Evolutionary conservation across 441 rosid species (phyloP).

Genomic region (Populus hybrid): DNA sequence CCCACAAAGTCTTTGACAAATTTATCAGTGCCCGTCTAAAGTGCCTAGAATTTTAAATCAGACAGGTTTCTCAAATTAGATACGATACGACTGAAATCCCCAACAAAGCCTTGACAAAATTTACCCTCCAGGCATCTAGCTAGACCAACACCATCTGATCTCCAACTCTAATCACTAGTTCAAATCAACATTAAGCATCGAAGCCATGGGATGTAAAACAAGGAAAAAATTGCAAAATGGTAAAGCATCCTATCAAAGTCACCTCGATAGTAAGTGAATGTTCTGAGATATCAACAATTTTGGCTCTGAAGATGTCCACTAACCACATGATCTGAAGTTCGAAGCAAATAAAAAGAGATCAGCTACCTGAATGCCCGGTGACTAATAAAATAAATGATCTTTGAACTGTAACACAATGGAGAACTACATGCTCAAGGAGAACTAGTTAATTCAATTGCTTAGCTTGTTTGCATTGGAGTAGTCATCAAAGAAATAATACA

Average conservation of each 20-base stretch:
- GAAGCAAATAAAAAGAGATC: constrained; percentile 10
- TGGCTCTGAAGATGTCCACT: constrained; percentile 79
- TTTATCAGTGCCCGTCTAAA: background rate
- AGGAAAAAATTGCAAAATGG: background rate
- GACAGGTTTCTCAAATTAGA: background rate
- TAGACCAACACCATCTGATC: background rate
- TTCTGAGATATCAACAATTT: constrained; percentile 77
- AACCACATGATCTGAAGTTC: constrained; percentile 70
- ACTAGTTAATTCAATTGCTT: background rate
- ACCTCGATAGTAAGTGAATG: constrained; percentile 80
- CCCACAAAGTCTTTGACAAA: background rate
- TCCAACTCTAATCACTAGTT: background rate
- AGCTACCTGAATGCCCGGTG: background rate
- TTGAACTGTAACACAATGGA: constrained; percentile 5
- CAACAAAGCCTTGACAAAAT: background rate
- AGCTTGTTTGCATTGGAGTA: background rate
- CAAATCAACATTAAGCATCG: background rate
- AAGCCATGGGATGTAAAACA: background rate
- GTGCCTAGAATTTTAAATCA: background rate
- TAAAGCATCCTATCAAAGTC: background rate
- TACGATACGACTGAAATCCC: background rate
- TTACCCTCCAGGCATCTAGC: background rate
- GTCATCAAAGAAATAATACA: background rate
- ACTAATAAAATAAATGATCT: background rate
- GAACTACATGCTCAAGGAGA: background rate